Evolutionary conservation across 345 rosid species (phyloP), one percentile per base, ranked within the genome.

Genomic region (Moricandia arvensis): DNA sequence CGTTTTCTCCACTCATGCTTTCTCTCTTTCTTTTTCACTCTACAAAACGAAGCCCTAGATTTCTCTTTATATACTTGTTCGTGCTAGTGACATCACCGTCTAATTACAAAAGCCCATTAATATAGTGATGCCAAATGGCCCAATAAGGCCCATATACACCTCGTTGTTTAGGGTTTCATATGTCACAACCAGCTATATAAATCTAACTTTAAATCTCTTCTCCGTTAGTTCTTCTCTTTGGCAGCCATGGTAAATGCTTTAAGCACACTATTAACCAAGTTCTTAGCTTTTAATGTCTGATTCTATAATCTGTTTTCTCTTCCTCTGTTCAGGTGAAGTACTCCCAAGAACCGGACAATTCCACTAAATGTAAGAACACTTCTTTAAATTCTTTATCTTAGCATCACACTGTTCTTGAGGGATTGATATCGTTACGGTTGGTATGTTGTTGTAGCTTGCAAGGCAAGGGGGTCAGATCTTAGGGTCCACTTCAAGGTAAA

Each of bases 401-500:
- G 13, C 55, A 7, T 16, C 57, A 7, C 9, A 49, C 10, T 49
- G 57, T 7, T 29, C 6, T 51, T 13, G 16, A 0, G 54, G 5
- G 3, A 15, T 47, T 47, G 0, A n/a, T 2, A 2, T 67, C 5
- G 41, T 66, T 15, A 15, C 13, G 15, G 1, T 31, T 8, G 17
- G n/a, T 21, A 30, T 27, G 37, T 10, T 43, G 0, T 0, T 72
- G 74, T 83, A 87, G 93, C 91, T 35, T 87, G 97, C 89, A 89
- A 91, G 82, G 88, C 97, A 12, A 78, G 87, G 79, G 93, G 92
- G 12, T 84, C 86, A 30, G 91, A 85, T 68, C 93, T 91, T 57
- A 85, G 91, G 79, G 91, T 86, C 62, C 97, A 89, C 62, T 87
- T 91, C 72, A 91, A 91, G 96, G 91, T 90, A 49, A 16, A 78